Evolutionary conservation across 139 green algal genomes (phyloP), one percentile per base, ranked within the genome.

Genomic region (Tetradesmus obliquus): DNA sequence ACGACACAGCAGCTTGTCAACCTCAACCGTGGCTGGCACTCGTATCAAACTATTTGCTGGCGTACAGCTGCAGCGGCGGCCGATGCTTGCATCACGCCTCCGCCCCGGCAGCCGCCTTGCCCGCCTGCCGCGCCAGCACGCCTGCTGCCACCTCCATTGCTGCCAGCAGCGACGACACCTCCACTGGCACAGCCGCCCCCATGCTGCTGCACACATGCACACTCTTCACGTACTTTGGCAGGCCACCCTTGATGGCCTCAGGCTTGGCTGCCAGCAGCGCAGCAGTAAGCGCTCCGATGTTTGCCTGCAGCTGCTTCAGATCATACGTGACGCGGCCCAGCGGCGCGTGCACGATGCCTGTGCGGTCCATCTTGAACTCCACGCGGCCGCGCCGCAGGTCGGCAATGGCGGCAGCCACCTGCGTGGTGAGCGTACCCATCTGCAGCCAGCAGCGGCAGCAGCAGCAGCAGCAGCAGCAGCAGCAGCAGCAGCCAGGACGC

Each of bases 311-410:
- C 15, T 94, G 66, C 5, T 90, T 79, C 20, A 82, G 13, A 3
- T 54, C 57, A 81, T 92, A 92, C 20, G 8, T 82, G 3, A 82
- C 79, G 7, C 89, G 97, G 80, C 97, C 97, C 22, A 99, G 5
- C 12, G 91, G 93, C 9, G 93, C 95, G 62, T 98, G 97, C 51
- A 99, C 89, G n/a, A 97, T 94, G 24, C 85, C 95, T 15, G 94
- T 95, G 72, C 95, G 96, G 88, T 98, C 96, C 1, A 96, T 94
- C n/a, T 96, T 93, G 94, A 97, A 99, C 94, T 98, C 95, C n/a
- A 98, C 93, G 4, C 94, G 91, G 19, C 98, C 98, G 15, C 87
- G 81, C 88, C 97, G 97, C 74, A 98, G 93, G n/a, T 94, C 91
- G 19, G 79, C 24, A 17, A 99, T 90, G 1, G 97, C 97, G 2